These are phyloP conservation scores for Mucor circinelloides DNA, from an alignment of 371 early-diverging fungal species.

Conservation along the genomic window DNA sequence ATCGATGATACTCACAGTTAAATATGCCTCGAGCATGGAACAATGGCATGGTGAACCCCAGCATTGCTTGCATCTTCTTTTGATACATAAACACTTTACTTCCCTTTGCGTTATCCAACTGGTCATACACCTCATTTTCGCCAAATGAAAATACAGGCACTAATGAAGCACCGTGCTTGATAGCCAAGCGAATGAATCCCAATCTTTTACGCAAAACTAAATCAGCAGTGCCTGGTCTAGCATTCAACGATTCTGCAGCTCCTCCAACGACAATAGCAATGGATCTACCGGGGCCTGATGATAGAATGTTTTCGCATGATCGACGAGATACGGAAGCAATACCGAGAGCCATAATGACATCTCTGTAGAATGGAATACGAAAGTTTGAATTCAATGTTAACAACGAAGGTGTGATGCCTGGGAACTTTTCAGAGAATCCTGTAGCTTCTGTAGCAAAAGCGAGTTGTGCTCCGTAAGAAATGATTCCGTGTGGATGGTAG, in stretches of 20 bases:
- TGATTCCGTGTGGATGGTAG: constrained; percentile 86
- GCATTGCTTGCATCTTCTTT: constrained; percentile 56
- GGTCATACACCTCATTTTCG: constrained; percentile 81
- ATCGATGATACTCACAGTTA: constrained; percentile 51
- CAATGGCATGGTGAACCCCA: constrained; percentile 73
- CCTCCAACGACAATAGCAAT: constrained; percentile 81
- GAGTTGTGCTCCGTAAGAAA: constrained; percentile 80
- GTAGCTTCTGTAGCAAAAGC: constrained; percentile 82
- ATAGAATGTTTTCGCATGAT: constrained; percentile 75
- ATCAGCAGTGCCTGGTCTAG: constrained; percentile 66
- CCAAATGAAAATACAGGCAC: constrained; percentile 84
- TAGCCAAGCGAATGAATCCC: constrained; percentile 85
- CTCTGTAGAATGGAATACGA: constrained; percentile 77
- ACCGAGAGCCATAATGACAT: constrained; percentile 71
- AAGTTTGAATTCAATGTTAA: constrained; percentile 68
- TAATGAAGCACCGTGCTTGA: constrained; percentile 66
- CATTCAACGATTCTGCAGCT: constrained; percentile 74
- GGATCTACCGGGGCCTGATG: constrained; percentile 78
- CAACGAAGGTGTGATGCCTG: constrained; percentile 66
- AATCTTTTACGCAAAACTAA: constrained; percentile 71
- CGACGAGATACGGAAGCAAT: constrained; percentile 75
- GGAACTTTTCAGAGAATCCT: constrained; percentile 64
- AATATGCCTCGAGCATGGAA: constrained; percentile 79
- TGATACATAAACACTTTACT: constrained; percentile 61
- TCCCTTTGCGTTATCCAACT: constrained; percentile 55